Evolutionary conservation across 208 protist species (phyloP), one percentile per base, ranked within the genome.

Genomic region (Leishmania mexicana): DNA sequence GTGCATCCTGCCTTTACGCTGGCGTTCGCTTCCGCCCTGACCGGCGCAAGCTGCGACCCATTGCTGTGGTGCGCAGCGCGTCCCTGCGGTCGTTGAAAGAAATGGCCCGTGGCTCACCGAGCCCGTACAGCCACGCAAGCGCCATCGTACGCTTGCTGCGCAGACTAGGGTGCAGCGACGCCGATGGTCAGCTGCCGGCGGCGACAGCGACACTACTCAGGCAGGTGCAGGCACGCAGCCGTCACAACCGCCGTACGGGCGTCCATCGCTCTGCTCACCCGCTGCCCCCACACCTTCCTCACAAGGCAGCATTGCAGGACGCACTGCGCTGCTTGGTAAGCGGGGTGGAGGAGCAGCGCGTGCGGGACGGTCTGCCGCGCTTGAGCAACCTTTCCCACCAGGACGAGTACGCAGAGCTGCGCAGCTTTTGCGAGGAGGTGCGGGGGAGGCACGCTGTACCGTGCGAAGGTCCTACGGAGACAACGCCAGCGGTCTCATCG

Each of bases 351-450:
- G 89, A 84, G 76, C 83, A 84, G 64, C 90, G 85, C 15, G 80
- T 83, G 40, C 47, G 28, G 45, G 76, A 77, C 17, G 88, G 81
- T 6, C 54, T 88, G 47, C 78, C 83, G 3, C 62, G 80, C 42
- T 76, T 86, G 51, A 88, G 81, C 58, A 95, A 91, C 83, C 57
- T 81, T 19, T 89, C 90, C 0, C 86, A 91, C 68, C 77, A 85
- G 35, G 84, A 92, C 71, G 93, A 96, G 76, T 96, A 96, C 68
- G 60, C 75, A 19, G 93, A 94, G 85, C 65, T 94, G 67, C 91
- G 93, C 31, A 87, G 84, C n/a, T 93, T 96, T 76, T 79, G 88
- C 67, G 79, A 90, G 31, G 75, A 75, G 4, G 72, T 86, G 31
- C 82, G 86, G 35, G 57, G 35, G 5, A 47, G 53, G 40, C n/a